phyloP scores from a whole-genome alignment of 2,329 filamentous ascomycete species.

The Diaporthe sp. region DNA sequence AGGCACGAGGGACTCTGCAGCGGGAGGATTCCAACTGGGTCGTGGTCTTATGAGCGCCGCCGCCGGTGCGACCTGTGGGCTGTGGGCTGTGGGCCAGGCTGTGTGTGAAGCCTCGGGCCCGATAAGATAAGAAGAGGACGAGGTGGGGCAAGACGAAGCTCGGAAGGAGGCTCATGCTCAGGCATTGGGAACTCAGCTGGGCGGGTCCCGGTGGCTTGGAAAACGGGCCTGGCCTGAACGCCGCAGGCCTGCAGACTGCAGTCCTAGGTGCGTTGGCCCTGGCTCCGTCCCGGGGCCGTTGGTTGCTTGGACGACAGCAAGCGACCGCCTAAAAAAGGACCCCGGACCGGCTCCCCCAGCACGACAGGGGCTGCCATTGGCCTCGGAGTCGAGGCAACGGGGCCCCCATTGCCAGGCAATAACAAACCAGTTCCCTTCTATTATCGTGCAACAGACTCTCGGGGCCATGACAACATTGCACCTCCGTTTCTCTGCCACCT shows the following conservation, averaged over 20 bases:
- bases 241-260: conserved; percentile 16
- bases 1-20: neutral
- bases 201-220: conserved; percentile 20
- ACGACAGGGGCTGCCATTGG: conserved; percentile 27
- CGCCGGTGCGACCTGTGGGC: too few species aligned
- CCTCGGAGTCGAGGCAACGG: conserved; percentile 13
- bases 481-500: conserved; percentile 4
- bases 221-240: conserved; percentile 22
- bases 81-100: too few species aligned
- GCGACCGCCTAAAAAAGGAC: conserved; percentile 20
- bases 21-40: conserved; percentile 2
- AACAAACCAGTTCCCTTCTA: conserved; percentile 29
- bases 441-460: conserved; percentile 13
- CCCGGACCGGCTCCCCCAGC: neutral
- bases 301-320: conserved; percentile 26
- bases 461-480: conserved; percentile 18
- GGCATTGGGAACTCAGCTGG: conserved; percentile 7
- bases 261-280: neutral
- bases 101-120: conserved; percentile 1
- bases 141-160: neutral
- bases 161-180: conserved; percentile 24
- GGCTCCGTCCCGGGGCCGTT: neutral
- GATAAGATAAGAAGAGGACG: conserved; percentile 3
- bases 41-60: too few species aligned
- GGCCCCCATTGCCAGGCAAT: conserved; percentile 26